These are phyloP conservation scores for Colletotrichum caudatum DNA, from an alignment of 2,329 filamentous ascomycete genomes.

Conservation along the genomic window DNA sequence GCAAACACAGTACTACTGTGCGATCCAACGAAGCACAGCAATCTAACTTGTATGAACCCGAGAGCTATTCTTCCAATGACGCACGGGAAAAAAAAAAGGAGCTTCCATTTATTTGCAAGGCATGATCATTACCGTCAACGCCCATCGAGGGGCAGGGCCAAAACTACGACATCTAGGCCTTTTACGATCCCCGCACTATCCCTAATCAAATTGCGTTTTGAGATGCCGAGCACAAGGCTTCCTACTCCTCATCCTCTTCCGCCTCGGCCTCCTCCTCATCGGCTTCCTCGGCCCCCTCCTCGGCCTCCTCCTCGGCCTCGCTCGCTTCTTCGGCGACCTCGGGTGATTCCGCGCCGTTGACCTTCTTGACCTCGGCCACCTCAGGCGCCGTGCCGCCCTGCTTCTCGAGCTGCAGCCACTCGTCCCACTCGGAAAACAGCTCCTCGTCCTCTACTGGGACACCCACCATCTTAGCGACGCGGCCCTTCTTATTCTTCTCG, in stretches of 20 bases:
- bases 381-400: slow-evolving; percentile 65
- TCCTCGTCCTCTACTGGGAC: slow-evolving; percentile 86
- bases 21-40: too few species aligned
- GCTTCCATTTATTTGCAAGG: slow-evolving; percentile 42
- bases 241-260: slow-evolving; percentile 43
- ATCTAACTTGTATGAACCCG: neutral
- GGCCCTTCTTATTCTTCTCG: slow-evolving; percentile 86
- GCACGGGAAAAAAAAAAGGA: slow-evolving; percentile 42
- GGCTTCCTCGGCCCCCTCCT: slow-evolving; percentile 43
- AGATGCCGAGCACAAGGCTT: slow-evolving; percentile 26
- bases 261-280: slow-evolving; percentile 42
- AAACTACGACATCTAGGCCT: slow-evolving; percentile 42
- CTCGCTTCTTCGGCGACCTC: slow-evolving; percentile 40
- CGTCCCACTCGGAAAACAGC: slow-evolving; percentile 96
- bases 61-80: neutral
- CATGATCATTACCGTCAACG: slow-evolving; percentile 45
- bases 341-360: slow-evolving; percentile 47
- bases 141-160: slow-evolving; percentile 41
- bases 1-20: rapidly evolving
- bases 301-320: slow-evolving; percentile 43
- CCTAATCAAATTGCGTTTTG: slow-evolving; percentile 35
- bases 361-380: slow-evolving; percentile 45
- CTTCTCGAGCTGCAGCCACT: slow-evolving; percentile 84
- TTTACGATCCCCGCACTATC: slow-evolving; percentile 38
- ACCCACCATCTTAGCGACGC: slow-evolving; percentile 86